phyloP scores from a whole-genome alignment of 2,329 filamentous ascomycete species.

The Monosporascus sp. region DNA sequence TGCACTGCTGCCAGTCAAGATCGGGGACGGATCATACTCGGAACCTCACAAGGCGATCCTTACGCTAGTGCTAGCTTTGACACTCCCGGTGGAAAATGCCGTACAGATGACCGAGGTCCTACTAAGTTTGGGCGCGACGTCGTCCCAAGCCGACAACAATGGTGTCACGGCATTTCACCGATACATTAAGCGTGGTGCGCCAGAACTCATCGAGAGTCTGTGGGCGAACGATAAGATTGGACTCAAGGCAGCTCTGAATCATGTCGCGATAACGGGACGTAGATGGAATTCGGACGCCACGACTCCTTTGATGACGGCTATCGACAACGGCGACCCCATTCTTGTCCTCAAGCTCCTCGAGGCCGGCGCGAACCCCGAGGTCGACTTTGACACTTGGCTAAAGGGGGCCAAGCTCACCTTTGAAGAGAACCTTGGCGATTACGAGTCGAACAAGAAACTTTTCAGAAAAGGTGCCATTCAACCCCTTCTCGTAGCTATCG shows the following conservation, averaged over 20 bases:
- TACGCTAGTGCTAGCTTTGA: slow-evolving; percentile 61
- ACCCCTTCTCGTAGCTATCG: slow-evolving; percentile 60
- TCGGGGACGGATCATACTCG: slow-evolving; percentile 41
- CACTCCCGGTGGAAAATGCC: slow-evolving; percentile 57
- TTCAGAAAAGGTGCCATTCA: slow-evolving; percentile 49
- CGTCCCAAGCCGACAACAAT: slow-evolving; percentile 63
- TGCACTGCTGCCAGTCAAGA: slow-evolving; percentile 67
- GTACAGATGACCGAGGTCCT: slow-evolving; percentile 60
- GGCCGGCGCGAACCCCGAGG: slow-evolving; percentile 51
- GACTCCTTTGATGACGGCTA: slow-evolving; percentile 54
- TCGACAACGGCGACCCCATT: slow-evolving; percentile 44
- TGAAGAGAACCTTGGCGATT: slow-evolving; percentile 28
- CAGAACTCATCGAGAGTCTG: slow-evolving; percentile 42
- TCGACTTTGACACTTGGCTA: slow-evolving; percentile 61
- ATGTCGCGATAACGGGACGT: slow-evolving; percentile 42
- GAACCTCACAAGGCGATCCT: slow-evolving; percentile 57
- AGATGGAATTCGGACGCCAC: slow-evolving; percentile 30
- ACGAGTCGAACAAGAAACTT: slow-evolving; percentile 40
- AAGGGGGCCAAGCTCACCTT: slow-evolving; percentile 46
- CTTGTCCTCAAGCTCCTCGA: slow-evolving; percentile 57
- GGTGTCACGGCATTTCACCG: slow-evolving; percentile 63
- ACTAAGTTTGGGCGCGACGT: slow-evolving; percentile 65
- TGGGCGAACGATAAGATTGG: slow-evolving; percentile 54
- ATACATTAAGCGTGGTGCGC: slow-evolving; percentile 47
- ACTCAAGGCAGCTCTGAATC: slow-evolving; percentile 60